phyloP scores from a whole-genome alignment of 805 yeast genomes.

The Clavispora carvajalis region DNA sequence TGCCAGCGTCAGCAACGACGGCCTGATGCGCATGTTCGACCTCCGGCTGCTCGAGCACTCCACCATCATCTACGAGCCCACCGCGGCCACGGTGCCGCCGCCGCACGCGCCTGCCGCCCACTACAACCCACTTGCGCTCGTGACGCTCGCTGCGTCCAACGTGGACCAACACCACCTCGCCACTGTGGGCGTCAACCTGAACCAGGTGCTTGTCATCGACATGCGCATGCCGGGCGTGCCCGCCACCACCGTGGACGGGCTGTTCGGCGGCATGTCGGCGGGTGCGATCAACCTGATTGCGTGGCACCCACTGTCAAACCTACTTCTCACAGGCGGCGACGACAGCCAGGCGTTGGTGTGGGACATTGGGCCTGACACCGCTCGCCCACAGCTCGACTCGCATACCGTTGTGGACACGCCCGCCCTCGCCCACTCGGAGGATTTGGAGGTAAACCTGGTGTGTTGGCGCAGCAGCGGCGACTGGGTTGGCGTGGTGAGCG shows the following conservation, averaged over 20 bases:
- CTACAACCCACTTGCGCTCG: constrained; percentile 49
- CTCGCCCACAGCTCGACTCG: constrained; percentile 1
- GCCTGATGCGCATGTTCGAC: constrained; percentile 89
- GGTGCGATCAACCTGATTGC: constrained; percentile 65
- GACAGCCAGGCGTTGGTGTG: constrained; percentile 70
- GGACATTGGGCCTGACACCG: constrained; percentile 42
- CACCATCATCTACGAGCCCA: constrained; percentile 89
- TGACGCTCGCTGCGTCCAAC: constrained; percentile 73
- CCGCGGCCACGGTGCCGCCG: constrained; percentile 1
- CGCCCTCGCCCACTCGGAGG: constrained; percentile 51
- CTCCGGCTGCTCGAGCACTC: constrained; percentile 85
- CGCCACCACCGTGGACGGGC: constrained; percentile 57
- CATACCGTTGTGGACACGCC: constrained; percentile 28
- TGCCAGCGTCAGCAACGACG: constrained; percentile 93
- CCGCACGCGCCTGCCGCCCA: constrained; percentile 1
- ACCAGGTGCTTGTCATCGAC: constrained; percentile 66
- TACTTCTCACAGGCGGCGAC: constrained; percentile 61
- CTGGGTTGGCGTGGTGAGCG: constrained; percentile 76
- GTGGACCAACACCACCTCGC: constrained; percentile 80
- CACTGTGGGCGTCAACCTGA: constrained; percentile 68
- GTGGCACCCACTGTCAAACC: constrained; percentile 79
- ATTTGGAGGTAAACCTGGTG: constrained; percentile 69
- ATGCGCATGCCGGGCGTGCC: constrained; percentile 87
- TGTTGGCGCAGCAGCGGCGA: constrained; percentile 70
- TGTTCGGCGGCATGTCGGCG: constrained; percentile 42